Evolutionary conservation across 2,329 filamentous ascomycete genomes (phyloP).

Genomic region (Aspergillus persii): DNA sequence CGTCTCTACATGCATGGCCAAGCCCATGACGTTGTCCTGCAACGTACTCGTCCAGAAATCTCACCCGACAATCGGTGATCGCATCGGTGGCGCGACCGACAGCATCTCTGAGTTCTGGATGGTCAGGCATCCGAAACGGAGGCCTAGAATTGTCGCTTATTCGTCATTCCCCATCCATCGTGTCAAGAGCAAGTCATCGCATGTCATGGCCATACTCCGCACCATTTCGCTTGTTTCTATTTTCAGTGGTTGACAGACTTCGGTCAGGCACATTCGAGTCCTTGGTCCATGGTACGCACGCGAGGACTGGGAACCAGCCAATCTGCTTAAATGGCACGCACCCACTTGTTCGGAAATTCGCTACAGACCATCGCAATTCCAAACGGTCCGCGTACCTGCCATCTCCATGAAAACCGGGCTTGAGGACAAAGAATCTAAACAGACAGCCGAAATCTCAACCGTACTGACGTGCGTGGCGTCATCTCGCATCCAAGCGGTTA

Average conservation of each 20-base stretch:
- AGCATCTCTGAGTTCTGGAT: background rate
- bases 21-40: constrained; percentile 7
- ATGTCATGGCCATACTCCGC: background rate
- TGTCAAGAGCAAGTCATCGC: background rate
- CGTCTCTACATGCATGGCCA: background rate
- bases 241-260: background rate
- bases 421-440: background rate
- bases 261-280: background rate
- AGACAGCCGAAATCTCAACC: background rate
- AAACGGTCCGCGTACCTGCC: background rate
- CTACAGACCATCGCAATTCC: background rate
- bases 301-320: background rate
- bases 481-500: constrained; percentile 6
- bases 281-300: background rate
- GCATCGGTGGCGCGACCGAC: background rate
- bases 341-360: background rate
- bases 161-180: background rate
- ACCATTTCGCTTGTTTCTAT: background rate
- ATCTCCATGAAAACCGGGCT: background rate
- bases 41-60: background rate
- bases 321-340: background rate
- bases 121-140: background rate
- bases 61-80: background rate
- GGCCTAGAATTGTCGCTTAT: background rate
- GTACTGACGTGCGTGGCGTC: constrained; percentile 22